Conservation (phyloP, 352 stramenopile genomes). For the Peronospora tabacina region DNA sequence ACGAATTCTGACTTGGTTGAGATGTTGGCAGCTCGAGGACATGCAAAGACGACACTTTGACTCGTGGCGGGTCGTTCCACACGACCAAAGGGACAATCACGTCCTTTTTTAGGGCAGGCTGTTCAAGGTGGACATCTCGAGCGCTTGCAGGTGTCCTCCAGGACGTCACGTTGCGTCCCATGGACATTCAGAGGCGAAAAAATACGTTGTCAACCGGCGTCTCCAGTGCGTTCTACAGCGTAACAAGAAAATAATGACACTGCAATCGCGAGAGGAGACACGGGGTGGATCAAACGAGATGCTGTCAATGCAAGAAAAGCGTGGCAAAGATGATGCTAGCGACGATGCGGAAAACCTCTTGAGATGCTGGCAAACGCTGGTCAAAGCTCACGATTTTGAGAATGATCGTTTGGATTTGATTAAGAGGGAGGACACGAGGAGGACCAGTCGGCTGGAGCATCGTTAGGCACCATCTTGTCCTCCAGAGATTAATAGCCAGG, state of each 20-base stretch:
- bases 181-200: background rate
- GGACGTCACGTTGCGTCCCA: slow-evolving; percentile 19
- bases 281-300: background rate
- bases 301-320: background rate
- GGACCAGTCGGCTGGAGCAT: too few species aligned
- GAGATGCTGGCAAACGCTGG: slow-evolving; percentile 19
- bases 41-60: slow-evolving; percentile 51
- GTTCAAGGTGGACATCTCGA: slow-evolving; percentile 9
- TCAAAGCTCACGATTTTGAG: background rate
- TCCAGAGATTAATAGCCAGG: background rate
- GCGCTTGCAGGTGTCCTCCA: slow-evolving; percentile 12
- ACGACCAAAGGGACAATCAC: slow-evolving; percentile 64
- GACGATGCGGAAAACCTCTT: background rate
- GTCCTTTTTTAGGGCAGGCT: slow-evolving; percentile 22
- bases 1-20: slow-evolving; percentile 64
- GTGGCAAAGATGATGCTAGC: background rate
- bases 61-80: slow-evolving; percentile 46
- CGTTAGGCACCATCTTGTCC: background rate
- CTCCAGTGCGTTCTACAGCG: slow-evolving; percentile 6
- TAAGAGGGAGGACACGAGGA: slow-evolving; percentile 4
- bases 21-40: slow-evolving; percentile 56
- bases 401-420: background rate
- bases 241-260: background rate
- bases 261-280: slow-evolving; percentile 3
- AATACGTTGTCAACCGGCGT: background rate